Evolutionary conservation across 768 basidiomycete species (phyloP).

Genomic region (Pleurotus eryngii): DNA sequence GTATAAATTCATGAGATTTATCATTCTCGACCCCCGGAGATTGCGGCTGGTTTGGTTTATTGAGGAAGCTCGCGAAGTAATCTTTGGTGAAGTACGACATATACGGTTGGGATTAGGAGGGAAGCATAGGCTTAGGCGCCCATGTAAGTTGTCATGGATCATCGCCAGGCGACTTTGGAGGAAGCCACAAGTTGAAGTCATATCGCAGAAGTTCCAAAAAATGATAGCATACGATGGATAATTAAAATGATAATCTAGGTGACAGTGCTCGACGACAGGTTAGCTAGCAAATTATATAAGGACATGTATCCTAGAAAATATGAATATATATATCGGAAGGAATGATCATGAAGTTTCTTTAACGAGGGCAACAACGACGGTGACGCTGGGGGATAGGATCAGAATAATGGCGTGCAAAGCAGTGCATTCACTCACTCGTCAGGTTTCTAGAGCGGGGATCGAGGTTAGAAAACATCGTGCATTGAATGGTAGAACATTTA

Average conservation of each 20-base stretch:
- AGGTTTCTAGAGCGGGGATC: slow-evolving; percentile 50
- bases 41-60: slow-evolving; percentile 37
- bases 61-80: slow-evolving; percentile 82
- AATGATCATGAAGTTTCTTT: slow-evolving; percentile 49
- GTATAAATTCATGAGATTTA: slow-evolving; percentile 69
- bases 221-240: too few species aligned
- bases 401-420: slow-evolving; percentile 5
- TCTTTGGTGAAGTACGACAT: slow-evolving; percentile 48
- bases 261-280: too few species aligned
- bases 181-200: too few species aligned
- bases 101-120: too few species aligned
- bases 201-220: too few species aligned
- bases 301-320: too few species aligned
- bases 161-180: too few species aligned
- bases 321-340: too few species aligned
- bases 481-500: slow-evolving; percentile 35
- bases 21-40: slow-evolving; percentile 53
- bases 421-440: slow-evolving; percentile 63
- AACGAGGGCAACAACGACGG: slow-evolving; percentile 65
- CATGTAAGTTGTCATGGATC: too few species aligned
- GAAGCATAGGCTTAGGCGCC: too few species aligned
- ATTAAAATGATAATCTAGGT: too few species aligned
- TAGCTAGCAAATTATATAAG: too few species aligned
- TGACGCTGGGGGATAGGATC: slow-evolving; percentile 46
- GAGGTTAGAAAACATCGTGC: slow-evolving; percentile 5